Base-by-base conservation (phyloP, 768 basidiomycete genomes). In the Sporobolomyces roseus region DNA sequence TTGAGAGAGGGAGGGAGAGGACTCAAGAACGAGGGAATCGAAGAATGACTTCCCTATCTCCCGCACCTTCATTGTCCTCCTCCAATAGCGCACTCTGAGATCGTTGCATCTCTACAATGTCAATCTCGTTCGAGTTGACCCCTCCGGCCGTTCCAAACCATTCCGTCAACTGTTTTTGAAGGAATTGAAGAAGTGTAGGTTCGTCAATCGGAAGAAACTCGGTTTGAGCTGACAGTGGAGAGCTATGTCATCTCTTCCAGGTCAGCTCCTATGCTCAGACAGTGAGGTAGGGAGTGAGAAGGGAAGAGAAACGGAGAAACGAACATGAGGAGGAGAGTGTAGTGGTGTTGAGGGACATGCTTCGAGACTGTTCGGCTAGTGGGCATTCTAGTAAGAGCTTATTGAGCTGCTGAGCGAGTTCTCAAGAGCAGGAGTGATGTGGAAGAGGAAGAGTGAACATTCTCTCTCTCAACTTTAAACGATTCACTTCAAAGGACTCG, bases 61-160 rank as follows among this genome's bases (percentile, higher is more conserved):
- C n/a, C 23, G 12, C 0, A 1, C 12, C 21, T 23, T 21, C 45
- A 6, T 46, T 23, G 12, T 21, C 14, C 13, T 46, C 45, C 45
- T 14, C 45, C 10, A 23, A 14, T 21, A 14, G 45, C n/a, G n/a
- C n/a, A n/a, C 17, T 23, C 27, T 32, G 60, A 17, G 5, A 14
- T 33, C 12, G 58, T 41, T 36, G 35, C 19, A 68, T 35, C 10
- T 50, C 32, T 25, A 63, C 43, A 14, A 60, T 43, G 3, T 51
- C 43, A 16, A 68, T 33, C 2, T 52, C 61, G 36, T 59, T 46
- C 19, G 66, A 54, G n/a, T 60, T 60, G 58, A 60, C 58, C 2
- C 66, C 66, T n/a, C 66, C 66, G 48, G 56, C 46, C 14, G 66
- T 52, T 9, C 66, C 66, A 61, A 51, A 68, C 53, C 53, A 63